A percentile compares a stretch with the other conserved stretches of the same genome.
Conservation (phyloP, 2,329 filamentous ascomycete genomes). For the Ceratocystis cacaofunesta region DNA sequence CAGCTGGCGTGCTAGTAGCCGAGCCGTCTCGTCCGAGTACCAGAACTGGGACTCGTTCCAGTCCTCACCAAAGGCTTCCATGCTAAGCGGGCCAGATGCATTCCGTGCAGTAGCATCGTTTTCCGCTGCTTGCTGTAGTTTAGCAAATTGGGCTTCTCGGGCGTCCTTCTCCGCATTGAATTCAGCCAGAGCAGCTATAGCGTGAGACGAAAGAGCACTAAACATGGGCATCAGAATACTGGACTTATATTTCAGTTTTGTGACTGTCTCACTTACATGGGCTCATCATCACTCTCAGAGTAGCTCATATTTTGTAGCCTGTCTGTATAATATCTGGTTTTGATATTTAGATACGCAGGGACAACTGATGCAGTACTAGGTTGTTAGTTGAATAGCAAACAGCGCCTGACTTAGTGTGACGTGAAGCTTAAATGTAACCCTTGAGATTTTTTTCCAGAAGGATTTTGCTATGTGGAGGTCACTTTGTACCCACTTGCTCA, state of each 20-base stretch:
- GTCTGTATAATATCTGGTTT: neutral
- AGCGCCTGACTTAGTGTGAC: neutral
- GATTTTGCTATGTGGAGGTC: conserved; percentile 1
- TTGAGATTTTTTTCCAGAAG: neutral
- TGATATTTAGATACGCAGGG: neutral
- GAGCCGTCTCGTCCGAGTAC: conserved; percentile 62
- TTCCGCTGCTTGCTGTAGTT: conserved; percentile 42
- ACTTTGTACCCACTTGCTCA: neutral
- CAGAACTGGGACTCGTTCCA: conserved; percentile 80
- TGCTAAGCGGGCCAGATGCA: conserved; percentile 29
- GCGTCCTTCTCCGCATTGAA: conserved; percentile 62
- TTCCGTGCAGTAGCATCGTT: conserved; percentile 18
- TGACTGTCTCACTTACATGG: conserved; percentile 29
- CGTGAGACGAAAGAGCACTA: conserved; percentile 49
- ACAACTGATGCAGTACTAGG: too few species aligned
- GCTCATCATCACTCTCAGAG: conserved; percentile 30
- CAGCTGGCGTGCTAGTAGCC: conserved; percentile 46
- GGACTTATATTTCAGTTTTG: neutral
- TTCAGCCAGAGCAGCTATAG: conserved; percentile 53
- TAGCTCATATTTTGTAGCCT: conserved; percentile 2
- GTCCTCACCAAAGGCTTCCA: conserved; percentile 62
- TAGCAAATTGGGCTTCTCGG: conserved; percentile 50
- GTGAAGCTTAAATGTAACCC: neutral
- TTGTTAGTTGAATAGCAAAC: too few species aligned
- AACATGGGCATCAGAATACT: neutral